Evolutionary conservation across 805 yeast species (phyloP), one percentile per base, ranked within the genome.

Genomic region (Dipodascus albidus): DNA sequence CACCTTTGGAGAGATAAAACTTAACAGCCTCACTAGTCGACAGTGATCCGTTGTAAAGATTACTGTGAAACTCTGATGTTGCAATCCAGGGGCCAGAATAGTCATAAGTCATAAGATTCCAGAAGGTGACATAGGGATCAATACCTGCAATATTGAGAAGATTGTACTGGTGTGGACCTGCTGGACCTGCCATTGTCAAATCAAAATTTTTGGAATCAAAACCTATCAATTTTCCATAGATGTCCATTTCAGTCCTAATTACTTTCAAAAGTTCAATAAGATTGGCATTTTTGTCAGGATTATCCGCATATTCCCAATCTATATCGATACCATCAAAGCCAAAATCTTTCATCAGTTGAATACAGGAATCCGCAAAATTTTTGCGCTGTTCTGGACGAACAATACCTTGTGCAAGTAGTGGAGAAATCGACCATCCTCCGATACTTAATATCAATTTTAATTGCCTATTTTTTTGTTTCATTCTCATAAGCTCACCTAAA

Each of bases 101-200:
- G 65, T 93, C 98, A 66, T 93, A 91, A 19, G 93, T 81, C 98
- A 91, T 91, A 55, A 93, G 65, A 64, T 91, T 90, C 85, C 90
- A 89, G 59, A 80, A 79, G 19, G 80, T 70, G 17, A 93, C 62
- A 59, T 74, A 74, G 22, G 64, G 62, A 58, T 83, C 83, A 76
- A 91, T 74, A n/a, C 74, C 74, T 1, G 57, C 51, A 1, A 89
- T 60, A 3, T 75, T 66, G 52, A 83, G 70, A 3, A 65, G 57
- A 2, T 60, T 51, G 17, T 82, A 62, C 52, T 75, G 74, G 2
- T 75, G 78, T 0, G 65, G 60, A 8, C 80, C 79, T 0, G 83
- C 85, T 0, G 98, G 95, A 1, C 86, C 76, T 0, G 98, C 97
- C 22, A 86, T 66, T 0, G 95, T 77, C 33, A 91, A 65, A 6